Evolutionary conservation across 2,329 filamentous ascomycete genomes (phyloP).

Genomic region (Trichocomaceae sp.): DNA sequence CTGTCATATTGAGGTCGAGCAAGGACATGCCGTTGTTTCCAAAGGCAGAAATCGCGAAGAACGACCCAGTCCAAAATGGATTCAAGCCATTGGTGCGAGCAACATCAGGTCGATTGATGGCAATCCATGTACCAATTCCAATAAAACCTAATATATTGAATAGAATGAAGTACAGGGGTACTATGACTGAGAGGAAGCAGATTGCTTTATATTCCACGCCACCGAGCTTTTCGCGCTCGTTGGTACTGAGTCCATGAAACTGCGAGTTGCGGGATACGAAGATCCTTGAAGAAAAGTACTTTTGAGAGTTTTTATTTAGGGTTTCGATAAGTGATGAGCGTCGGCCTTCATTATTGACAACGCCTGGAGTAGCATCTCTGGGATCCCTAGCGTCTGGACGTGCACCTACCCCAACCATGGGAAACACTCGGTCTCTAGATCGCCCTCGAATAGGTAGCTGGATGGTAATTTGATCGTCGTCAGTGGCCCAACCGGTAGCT

Average conservation of each 20-base stretch:
- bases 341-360: constrained; percentile 16
- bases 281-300: constrained; percentile 26
- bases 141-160: constrained; percentile 43
- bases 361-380: constrained; percentile 20
- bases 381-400: constrained; percentile 31
- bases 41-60: constrained; percentile 50
- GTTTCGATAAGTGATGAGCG: constrained; percentile 19
- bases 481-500: constrained; percentile 23
- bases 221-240: constrained; percentile 37
- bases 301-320: constrained; percentile 23
- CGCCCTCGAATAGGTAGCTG: constrained; percentile 14
- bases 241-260: constrained; percentile 42
- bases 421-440: constrained; percentile 24
- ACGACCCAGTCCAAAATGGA: constrained; percentile 44
- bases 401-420: constrained; percentile 31
- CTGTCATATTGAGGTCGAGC: constrained; percentile 49
- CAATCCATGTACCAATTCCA: constrained; percentile 43
- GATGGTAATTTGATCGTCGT: constrained; percentile 32
- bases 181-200: constrained; percentile 29
- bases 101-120: constrained; percentile 34
- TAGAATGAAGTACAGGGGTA: constrained; percentile 42
- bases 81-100: constrained; percentile 43
- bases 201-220: constrained; percentile 40
- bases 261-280: constrained; percentile 43
- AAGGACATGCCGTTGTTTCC: constrained; percentile 51